Conservation (phyloP, 148 eudicot species). For the Polygonum maritimum region DNA sequence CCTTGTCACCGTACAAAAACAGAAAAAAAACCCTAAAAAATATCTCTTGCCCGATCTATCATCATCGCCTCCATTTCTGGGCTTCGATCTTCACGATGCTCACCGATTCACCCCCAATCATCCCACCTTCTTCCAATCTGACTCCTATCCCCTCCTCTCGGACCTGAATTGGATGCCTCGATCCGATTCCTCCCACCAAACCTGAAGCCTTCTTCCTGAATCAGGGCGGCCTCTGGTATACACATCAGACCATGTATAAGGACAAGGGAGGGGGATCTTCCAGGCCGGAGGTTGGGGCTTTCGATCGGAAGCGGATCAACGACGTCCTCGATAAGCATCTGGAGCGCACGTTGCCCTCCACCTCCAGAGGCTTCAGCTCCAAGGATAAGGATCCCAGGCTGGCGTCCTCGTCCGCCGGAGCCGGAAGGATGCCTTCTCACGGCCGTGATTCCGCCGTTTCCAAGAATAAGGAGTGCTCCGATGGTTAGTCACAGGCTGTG, state of each 20-base stretch:
- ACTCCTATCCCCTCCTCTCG: neutral
- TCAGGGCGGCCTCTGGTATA: neutral
- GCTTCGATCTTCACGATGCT: constrained; percentile 5
- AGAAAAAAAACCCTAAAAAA: constrained; percentile 1
- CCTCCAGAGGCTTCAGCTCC: constrained; percentile 1
- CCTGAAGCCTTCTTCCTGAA: neutral
- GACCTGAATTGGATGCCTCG: neutral
- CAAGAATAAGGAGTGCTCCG: constrained; percentile 7
- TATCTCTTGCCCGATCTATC: neutral
- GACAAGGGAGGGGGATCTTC: constrained; percentile 10
- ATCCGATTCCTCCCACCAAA: neutral
- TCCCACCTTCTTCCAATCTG: neutral
- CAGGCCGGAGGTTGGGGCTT: constrained; percentile 9
- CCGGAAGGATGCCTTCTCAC: neutral
- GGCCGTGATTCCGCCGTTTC: neutral
- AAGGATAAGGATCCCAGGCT: constrained; percentile 10
- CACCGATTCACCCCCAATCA: neutral
- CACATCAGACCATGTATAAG: neutral
- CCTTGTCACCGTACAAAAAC: neutral
- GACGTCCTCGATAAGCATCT: constrained; percentile 13
- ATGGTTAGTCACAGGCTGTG: constrained; percentile 5
- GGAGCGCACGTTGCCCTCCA: constrained; percentile 11
- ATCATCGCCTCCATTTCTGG: constrained; percentile 2
- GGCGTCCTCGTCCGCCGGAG: neutral
- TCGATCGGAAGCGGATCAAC: constrained; percentile 13